These are phyloP conservation scores for Hymenoscyphus salicellus DNA, from an alignment of 2,329 filamentous ascomycete species.

Conservation along the genomic window DNA sequence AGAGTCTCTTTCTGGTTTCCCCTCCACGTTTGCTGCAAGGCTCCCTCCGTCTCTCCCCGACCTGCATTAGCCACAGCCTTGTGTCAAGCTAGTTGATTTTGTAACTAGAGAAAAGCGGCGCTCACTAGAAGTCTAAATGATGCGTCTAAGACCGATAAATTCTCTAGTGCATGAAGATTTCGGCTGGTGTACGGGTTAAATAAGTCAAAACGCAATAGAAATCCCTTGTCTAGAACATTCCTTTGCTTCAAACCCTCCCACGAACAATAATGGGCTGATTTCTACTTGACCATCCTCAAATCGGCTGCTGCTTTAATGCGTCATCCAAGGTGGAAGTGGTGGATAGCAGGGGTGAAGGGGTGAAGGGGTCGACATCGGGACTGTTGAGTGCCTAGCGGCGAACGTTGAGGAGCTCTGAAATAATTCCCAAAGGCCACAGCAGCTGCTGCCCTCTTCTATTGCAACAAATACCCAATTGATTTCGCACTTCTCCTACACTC, in stretches of 20 bases:
- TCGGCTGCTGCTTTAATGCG: not conserved
- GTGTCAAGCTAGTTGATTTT: not conserved
- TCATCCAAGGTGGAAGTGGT: not conserved
- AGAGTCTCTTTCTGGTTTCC: not conserved
- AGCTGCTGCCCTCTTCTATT: not conserved
- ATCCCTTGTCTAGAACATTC: not conserved
- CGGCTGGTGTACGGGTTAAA: not conserved
- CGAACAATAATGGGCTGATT: not conserved
- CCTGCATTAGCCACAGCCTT: not conserved
- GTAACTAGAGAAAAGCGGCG: not conserved
- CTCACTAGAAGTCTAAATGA: not conserved
- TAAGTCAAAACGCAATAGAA: not conserved
- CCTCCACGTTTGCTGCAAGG: constrained; percentile 1
- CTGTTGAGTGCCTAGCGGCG: constrained; percentile 2
- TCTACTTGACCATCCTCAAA: not conserved
- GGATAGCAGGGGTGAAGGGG: not conserved
- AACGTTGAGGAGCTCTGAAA: constrained; percentile 6
- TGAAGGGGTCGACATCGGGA: not conserved
- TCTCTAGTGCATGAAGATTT: not conserved
- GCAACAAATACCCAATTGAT: constrained; percentile 14
- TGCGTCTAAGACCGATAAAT: not conserved
- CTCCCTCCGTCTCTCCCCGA: not conserved
- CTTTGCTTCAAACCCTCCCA: not conserved
- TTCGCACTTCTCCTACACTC: not conserved
- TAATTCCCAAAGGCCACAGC: constrained; percentile 11